Evolutionary conservation across 306 rosid species (phyloP).

Genomic region (Albizia julibrissin): DNA sequence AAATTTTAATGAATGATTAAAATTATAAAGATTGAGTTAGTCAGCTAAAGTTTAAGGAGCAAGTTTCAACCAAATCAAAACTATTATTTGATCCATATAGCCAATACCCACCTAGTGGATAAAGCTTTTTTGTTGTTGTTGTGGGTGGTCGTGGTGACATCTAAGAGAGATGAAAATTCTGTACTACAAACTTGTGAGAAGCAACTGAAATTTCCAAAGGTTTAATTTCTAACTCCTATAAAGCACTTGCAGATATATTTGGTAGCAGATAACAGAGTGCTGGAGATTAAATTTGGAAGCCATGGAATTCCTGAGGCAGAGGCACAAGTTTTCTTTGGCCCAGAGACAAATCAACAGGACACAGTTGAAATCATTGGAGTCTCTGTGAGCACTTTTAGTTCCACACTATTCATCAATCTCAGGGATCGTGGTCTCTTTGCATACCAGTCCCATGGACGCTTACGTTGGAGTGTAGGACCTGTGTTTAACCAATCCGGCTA

Average conservation of each 20-base stretch:
- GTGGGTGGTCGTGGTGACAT: no score
- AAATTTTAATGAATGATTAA: no score
- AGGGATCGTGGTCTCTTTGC: conserved; percentile 70
- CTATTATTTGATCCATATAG: no score
- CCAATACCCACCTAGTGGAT: no score
- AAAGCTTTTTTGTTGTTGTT: no score
- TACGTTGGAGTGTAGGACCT: conserved; percentile 79
- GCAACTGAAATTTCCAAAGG: background rate
- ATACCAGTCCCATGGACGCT: conserved; percentile 43
- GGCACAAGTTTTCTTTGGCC: conserved; percentile 51
- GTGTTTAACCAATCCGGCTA: conserved; percentile 65
- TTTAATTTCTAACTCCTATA: conserved; percentile 2
- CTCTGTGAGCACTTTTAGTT: conserved; percentile 63
- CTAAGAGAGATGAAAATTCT: background rate
- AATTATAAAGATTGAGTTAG: no score
- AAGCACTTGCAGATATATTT: conserved; percentile 59
- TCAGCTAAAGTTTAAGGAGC: no score
- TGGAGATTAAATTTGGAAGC: conserved; percentile 52
- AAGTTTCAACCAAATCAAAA: no score
- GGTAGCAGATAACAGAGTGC: conserved; percentile 69
- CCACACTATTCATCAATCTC: conserved; percentile 54
- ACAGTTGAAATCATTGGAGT: conserved; percentile 60
- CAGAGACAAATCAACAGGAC: conserved; percentile 46
- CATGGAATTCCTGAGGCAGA: conserved; percentile 43
- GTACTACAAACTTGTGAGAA: background rate